These are phyloP conservation scores for Abrus precatorius DNA, from an alignment of 306 rosid species.

Conservation along the genomic window DNA sequence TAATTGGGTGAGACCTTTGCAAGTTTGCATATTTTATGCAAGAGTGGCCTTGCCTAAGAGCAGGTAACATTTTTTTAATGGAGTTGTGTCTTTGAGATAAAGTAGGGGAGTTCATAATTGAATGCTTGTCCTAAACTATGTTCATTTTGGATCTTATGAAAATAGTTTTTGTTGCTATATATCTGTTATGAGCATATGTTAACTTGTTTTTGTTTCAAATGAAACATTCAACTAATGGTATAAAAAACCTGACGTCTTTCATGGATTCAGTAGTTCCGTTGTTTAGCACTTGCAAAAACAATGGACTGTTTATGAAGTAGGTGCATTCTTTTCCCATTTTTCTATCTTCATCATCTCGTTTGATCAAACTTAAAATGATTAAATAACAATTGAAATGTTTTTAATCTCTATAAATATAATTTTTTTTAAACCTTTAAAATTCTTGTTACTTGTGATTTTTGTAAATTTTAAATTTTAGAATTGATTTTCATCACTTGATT, in stretches of 20 bases:
- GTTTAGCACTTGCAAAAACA: neutral
- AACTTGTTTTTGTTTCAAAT: neutral
- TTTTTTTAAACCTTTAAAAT: too few relatives aligned
- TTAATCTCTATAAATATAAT: neutral
- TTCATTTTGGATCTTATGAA: conserved; percentile 15
- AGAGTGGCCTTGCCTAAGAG: conserved; percentile 27
- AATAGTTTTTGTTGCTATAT: neutral
- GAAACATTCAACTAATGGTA: neutral
- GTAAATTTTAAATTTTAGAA: too few relatives aligned
- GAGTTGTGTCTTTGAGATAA: neutral
- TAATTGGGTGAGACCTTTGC: conserved; percentile 22
- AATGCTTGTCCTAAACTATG: conserved; percentile 23
- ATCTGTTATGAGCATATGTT: neutral
- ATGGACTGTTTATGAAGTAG: too few relatives aligned
- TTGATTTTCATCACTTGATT: too few relatives aligned
- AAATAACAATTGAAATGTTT: neutral
- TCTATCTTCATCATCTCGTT: neutral
- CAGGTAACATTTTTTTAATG: neutral
- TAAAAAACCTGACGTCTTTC: neutral
- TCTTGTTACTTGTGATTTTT: neutral
- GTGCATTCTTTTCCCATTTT: neutral
- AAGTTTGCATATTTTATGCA: neutral
- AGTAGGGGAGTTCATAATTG: conserved; percentile 16
- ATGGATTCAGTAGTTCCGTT: neutral
- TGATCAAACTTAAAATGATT: neutral